Evolutionary conservation across 306 rosid genomes (phyloP).

Genomic region (Quercus aquifolioides): DNA sequence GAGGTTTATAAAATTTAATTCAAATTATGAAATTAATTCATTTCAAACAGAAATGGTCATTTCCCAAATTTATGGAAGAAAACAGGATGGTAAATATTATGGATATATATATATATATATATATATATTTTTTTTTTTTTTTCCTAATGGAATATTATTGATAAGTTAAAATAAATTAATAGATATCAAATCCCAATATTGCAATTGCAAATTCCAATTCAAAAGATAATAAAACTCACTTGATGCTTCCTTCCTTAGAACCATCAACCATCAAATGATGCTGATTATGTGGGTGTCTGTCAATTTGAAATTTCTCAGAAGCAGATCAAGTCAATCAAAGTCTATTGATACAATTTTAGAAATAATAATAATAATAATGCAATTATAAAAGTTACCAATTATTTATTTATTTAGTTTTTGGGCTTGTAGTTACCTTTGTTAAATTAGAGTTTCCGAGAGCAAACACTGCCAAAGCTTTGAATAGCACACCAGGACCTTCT

Average conservation of each 20-base stretch:
- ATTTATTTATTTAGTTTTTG: no score
- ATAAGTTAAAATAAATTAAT: background rate
- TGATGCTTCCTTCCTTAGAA: conserved; percentile 70
- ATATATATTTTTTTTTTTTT: no score
- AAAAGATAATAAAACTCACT: conserved; percentile 45
- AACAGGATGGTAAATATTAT: no score
- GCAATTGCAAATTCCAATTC: conserved; percentile 3
- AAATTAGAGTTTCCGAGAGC: conserved; percentile 48
- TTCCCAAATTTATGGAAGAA: no score
- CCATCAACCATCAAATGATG: conserved; percentile 67
- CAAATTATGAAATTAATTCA: no score
- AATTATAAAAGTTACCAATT: no score
- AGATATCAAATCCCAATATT: conserved; percentile 1
- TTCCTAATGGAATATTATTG: no score
- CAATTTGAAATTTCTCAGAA: conserved; percentile 60
- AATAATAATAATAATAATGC: no score
- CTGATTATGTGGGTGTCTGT: conserved; percentile 72
- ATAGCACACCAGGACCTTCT: conserved; percentile 54
- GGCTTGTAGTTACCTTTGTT: conserved; percentile 30
- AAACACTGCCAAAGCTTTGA: conserved; percentile 53
- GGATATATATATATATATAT: no score
- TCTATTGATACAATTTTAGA: background rate
- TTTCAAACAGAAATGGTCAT: no score
- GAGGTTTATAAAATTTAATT: no score
- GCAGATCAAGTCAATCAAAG: background rate